phyloP scores from a whole-genome alignment of 306 rosid species.

The Amphicarpaea edgeworthii region DNA sequence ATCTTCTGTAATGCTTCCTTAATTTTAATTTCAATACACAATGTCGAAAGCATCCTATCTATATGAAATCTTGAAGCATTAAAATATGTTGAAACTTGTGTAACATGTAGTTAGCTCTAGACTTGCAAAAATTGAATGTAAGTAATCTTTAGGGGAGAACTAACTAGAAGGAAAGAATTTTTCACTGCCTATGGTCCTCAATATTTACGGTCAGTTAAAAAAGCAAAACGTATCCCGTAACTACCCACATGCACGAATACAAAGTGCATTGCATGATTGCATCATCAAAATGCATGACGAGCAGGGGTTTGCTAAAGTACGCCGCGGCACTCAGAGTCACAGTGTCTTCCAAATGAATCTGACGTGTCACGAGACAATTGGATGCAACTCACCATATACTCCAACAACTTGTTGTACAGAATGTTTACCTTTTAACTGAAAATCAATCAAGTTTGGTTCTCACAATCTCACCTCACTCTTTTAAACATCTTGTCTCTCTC shows the following conservation, averaged over 20 bases:
- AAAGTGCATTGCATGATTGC: conserved; percentile 30
- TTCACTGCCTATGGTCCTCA: not conserved
- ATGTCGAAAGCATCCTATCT: not conserved
- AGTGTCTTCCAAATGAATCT: not conserved
- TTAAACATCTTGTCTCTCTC: conserved; percentile 27
- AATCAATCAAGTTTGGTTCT: conserved; percentile 1
- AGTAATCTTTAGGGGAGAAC: not conserved
- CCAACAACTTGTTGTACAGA: conserved; percentile 17
- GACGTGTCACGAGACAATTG: conserved; percentile 49
- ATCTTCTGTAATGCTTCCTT: no score
- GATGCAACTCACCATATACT: not conserved
- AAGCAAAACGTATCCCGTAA: conserved; percentile 26
- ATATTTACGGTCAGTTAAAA: not conserved
- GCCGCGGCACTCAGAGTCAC: not conserved
- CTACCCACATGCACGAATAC: conserved; percentile 17
- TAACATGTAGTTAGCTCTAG: not conserved
- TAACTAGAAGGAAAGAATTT: not conserved
- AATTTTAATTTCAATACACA: not conserved
- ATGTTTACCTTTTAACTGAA: conserved; percentile 31
- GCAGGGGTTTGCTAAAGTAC: not conserved
- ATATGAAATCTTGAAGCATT: not conserved
- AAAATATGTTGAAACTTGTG: not conserved
- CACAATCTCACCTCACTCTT: conserved; percentile 6
- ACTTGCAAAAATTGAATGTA: not conserved
- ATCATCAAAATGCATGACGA: conserved; percentile 1